A percentile compares a stretch with the other conserved stretches of the same genome.
Conservation (phyloP, 2,329 filamentous ascomycete genomes). For the Aspergillus cejpii region DNA sequence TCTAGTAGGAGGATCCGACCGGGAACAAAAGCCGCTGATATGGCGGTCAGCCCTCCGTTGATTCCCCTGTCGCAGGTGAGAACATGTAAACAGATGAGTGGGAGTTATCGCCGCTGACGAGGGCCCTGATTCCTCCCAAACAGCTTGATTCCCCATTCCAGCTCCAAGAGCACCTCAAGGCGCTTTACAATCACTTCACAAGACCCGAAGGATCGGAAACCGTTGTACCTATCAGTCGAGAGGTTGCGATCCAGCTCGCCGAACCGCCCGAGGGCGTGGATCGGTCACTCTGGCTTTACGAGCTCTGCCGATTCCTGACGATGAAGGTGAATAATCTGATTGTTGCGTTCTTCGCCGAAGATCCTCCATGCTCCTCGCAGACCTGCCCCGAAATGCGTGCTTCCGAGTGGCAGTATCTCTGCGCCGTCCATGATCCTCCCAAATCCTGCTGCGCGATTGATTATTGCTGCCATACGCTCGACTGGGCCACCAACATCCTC, state of each 20-base stretch:
- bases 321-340: conserved; percentile 91
- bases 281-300: conserved; percentile 89
- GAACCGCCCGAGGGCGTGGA: conserved; percentile 76
- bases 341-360: conserved; percentile 85
- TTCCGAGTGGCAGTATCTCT: conserved; percentile 97
- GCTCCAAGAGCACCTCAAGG: conserved; percentile 92
- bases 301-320: conserved; percentile 91
- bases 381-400: conserved; percentile 98
- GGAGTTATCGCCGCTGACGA: conserved; percentile 7
- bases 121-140: conserved; percentile 7
- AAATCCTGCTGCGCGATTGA: conserved; percentile 98
- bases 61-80: conserved; percentile 75
- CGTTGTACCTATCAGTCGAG: conserved; percentile 65
- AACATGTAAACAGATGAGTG: conserved; percentile 11
- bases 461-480: conserved; percentile 96
- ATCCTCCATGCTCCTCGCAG: conserved; percentile 74
- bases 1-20: conserved; percentile 80
- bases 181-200: conserved; percentile 77
- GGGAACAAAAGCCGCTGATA: conserved; percentile 84
- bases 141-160: conserved; percentile 97
- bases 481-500: conserved; percentile 93
- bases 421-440: conserved; percentile 91
- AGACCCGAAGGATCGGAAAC: conserved; percentile 52
- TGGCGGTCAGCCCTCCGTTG: conserved; percentile 84
- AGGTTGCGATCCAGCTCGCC: conserved; percentile 68